Evolutionary conservation across 1,284 basidiomycete genomes (phyloP).

Genomic region (Pseudozyma tsukubaensis): DNA sequence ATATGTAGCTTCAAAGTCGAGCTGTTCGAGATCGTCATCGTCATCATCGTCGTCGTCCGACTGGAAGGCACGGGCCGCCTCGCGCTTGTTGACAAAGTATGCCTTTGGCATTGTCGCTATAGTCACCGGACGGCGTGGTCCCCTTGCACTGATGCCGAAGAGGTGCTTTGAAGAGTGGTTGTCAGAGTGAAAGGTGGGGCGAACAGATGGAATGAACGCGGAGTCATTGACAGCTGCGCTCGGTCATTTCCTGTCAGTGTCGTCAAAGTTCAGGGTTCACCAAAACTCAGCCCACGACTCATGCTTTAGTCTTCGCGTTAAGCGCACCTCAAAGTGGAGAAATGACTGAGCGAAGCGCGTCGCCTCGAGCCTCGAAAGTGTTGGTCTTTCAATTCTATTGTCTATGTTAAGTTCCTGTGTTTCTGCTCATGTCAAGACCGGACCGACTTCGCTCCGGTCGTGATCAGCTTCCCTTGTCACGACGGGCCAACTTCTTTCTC

Average conservation of each 20-base stretch:
- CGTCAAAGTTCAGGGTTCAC: constrained; percentile 6
- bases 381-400: constrained; percentile 2
- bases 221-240: too few relatives aligned
- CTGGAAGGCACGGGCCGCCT: constrained; percentile 41
- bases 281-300: not conserved
- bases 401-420: too few relatives aligned
- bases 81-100: constrained; percentile 50
- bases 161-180: too few relatives aligned
- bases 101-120: constrained; percentile 38
- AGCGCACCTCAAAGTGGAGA: constrained; percentile 4
- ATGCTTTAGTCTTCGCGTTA: not conserved
- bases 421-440: too few relatives aligned
- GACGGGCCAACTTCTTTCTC: too few relatives aligned
- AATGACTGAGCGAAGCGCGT: not conserved
- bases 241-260: not conserved
- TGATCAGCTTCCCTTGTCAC: too few relatives aligned
- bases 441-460: too few relatives aligned
- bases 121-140: not conserved
- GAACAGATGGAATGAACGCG: too few relatives aligned
- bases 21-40: constrained; percentile 46
- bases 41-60: constrained; percentile 37
- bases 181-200: too few relatives aligned
- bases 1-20: constrained; percentile 45
- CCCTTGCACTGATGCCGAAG: too few relatives aligned
- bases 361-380: constrained; percentile 5